These are phyloP conservation scores for Adansonia grandidieri DNA, from an alignment of 441 rosid genomes.

Conservation along the genomic window DNA sequence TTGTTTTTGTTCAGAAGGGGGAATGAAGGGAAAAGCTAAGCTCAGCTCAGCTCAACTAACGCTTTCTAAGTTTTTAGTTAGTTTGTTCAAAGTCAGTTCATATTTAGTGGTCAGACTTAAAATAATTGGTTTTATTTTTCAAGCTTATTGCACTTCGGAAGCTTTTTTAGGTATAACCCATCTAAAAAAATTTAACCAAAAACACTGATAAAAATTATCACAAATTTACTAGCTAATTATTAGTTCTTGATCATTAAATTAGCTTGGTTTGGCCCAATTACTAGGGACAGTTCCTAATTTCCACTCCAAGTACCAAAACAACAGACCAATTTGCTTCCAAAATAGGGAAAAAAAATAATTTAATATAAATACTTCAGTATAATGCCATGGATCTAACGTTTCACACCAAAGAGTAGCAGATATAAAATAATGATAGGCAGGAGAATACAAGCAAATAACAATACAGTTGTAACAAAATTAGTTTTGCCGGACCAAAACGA, in stretches of 20 bases:
- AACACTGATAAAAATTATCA: too few species aligned
- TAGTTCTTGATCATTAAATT: too few species aligned
- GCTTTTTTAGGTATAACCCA: too few species aligned
- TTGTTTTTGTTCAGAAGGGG: neutral
- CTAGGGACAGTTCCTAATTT: neutral
- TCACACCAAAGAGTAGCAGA: conserved; percentile 41
- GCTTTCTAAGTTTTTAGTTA: too few species aligned
- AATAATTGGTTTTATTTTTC: too few species aligned
- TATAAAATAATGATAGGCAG: conserved; percentile 44
- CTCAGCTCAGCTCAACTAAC: too few species aligned
- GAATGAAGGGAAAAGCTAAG: too few species aligned
- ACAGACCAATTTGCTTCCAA: neutral
- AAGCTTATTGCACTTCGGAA: too few species aligned
- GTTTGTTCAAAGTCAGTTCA: too few species aligned
- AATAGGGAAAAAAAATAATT: conserved; percentile 25
- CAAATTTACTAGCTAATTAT: neutral
- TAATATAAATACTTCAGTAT: conserved; percentile 40
- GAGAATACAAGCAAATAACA: conserved; percentile 47
- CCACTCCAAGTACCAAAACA: neutral
- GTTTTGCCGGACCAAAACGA: conserved; percentile 35
- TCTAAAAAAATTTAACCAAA: too few species aligned
- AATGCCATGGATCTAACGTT: conserved; percentile 39
- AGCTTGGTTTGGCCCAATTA: neutral
- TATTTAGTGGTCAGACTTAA: too few species aligned
- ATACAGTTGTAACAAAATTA: conserved; percentile 45